Evolutionary conservation across 129 eudicot genomes (phyloP), one percentile per base, ranked within the genome.

Genomic region (Cynara cardunculus): DNA sequence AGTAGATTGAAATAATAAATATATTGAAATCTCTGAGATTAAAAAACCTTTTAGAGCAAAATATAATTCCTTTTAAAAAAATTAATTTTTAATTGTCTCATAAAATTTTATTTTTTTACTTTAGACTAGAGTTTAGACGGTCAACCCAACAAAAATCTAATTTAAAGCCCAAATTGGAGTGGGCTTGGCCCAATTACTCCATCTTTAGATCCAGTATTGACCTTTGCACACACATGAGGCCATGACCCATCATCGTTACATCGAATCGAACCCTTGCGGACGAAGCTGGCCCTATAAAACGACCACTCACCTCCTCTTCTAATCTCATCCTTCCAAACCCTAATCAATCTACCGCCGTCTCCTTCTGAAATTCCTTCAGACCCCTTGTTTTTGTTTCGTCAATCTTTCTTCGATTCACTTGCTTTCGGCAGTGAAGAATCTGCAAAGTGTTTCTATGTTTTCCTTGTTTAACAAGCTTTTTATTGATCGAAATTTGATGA

Each of bases 241-340:
- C n/a, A n/a, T n/a, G n/a, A n/a, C 9, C 1, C 0, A 13, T 13
- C 14, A 25, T 21, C 31, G 71, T 14, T 12, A 3, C 41, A 39
- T 25, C 35, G 72, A 72, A 35, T 31, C 31, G 73, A 73, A 81
- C 84, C 84, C 79, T 73, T 49, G 44, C 14, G 19, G n/a, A n/a
- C n/a, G n/a, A n/a, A 74, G 8, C 78, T 46, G 39, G n/a, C 73
- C 71, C 81, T 82, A 82, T 82, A 82, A 82, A 82, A 56, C 1
- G 4, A 53, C 72, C 78, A 56, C 31, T 70, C 59, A 69, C 22
- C 35, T 69, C 34, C 3, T 0, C 67, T 2, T 10, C 14, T 5
- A 0, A 34, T 75, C 39, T 30, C 39, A 27, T 19, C 61, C 72
- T 71, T 10, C 72, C 25, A 76, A 82, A 32, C 81, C 85, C 77